Evolutionary conservation across 768 basidiomycete species (phyloP).

Genomic region (Psilocybe azurescens): DNA sequence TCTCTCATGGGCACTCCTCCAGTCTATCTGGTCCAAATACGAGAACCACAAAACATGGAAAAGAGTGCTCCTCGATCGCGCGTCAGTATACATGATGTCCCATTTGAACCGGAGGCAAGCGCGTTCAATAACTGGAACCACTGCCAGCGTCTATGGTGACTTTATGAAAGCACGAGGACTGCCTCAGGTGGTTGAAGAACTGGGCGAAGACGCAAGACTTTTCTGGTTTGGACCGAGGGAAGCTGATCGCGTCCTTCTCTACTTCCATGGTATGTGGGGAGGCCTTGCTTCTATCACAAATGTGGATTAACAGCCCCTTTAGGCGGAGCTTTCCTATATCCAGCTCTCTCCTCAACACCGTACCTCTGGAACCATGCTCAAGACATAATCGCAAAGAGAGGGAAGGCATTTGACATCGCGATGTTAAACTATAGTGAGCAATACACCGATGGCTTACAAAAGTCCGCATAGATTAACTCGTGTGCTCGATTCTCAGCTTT

Average conservation of each 20-base stretch:
- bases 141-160: conserved; percentile 18
- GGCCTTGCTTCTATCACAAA: neutral
- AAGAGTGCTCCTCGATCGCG: neutral
- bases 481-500: conserved; percentile 20
- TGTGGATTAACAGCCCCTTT: neutral
- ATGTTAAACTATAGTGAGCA: conserved; percentile 14
- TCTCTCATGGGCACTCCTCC: neutral
- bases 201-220: conserved; percentile 26
- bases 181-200: conserved; percentile 23
- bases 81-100: neutral
- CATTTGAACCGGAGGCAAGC: neutral
- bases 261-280: conserved; percentile 23
- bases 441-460: neutral
- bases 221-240: conserved; percentile 34
- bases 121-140: neutral
- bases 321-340: conserved; percentile 21
- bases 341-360: neutral
- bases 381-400: conserved; percentile 2
- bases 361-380: conserved; percentile 23
- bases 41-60: neutral
- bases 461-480: neutral
- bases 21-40: neutral
- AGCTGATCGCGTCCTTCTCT: conserved; percentile 30
- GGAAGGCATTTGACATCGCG: conserved; percentile 11
- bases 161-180: conserved; percentile 22